Conservation (phyloP, 345 rosid species). For the Salix purpurea region DNA sequence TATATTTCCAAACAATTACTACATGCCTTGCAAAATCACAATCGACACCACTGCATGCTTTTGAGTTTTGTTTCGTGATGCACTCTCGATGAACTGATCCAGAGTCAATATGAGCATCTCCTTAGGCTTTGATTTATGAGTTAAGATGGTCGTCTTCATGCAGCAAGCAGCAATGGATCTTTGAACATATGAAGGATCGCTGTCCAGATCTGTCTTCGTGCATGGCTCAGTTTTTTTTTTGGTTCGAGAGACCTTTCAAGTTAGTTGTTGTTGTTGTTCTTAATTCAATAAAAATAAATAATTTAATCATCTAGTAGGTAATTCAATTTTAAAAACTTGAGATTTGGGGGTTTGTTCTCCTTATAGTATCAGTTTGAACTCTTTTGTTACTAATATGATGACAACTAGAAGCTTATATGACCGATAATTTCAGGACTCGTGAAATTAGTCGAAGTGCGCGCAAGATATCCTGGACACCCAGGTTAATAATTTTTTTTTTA, state of each 20-base stretch:
- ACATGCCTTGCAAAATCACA: neutral
- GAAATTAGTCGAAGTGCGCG: rapidly evolving
- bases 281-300: neutral
- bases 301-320: too few species aligned
- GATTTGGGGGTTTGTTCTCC: rapidly evolving
- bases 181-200: neutral
- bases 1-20: rapidly evolving
- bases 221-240: too few species aligned
- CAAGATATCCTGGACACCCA: too few species aligned
- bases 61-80: neutral
- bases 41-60: neutral
- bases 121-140: neutral
- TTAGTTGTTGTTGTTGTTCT: neutral
- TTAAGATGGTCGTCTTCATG: too few species aligned
- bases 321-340: rapidly evolving
- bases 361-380: rapidly evolving
- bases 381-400: rapidly evolving
- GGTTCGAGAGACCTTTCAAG: neutral
- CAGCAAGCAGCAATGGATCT: neutral
- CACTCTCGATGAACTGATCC: neutral
- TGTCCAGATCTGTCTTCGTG: neutral
- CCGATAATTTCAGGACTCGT: too few species aligned
- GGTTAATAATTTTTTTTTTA: too few species aligned
- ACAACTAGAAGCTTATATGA: rapidly evolving
- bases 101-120: neutral